Base-by-base conservation (phyloP, 2,329 filamentous ascomycete genomes). In the Fusarium vanettenii region DNA sequence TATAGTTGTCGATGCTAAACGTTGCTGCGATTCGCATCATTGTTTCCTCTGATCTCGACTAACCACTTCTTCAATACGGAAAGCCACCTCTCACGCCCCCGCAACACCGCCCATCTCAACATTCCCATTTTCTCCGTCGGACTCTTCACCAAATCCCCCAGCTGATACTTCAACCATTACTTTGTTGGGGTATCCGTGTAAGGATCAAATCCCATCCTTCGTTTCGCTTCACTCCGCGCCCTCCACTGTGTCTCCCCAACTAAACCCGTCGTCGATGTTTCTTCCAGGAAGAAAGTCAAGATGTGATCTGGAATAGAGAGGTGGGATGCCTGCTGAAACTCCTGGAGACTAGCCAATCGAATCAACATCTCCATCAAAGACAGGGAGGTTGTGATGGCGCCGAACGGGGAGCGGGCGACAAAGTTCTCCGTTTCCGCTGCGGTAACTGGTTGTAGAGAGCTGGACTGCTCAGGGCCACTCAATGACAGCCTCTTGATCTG, bases 251-350 rank as follows among this genome's bases (percentile, higher is more conserved):
- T 85, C 67, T 87, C 84, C 5, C 87, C 87, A 8, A 81, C 80
- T 22, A 89, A 72, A 0, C 88, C 87, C 6, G 87, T 88, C 3
- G 87, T 88, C 8, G 88, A 90, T 2, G 87, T 87, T 66, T 90
- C 88, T 69, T 90, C 89, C 18, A 98, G 87, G 84, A 98, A 98
- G 85, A 97, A 97, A 62, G 93, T 95, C 45, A 98, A 87, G 3
- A 98, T 90, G 77, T 98, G 94, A 80, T 98, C 95, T 1, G 94
- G 94, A 71, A 97, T 97, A 8, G 94, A 90, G n/a, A 98, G 89
- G 78, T 98, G 95, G 0, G 94, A 95, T 45, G 91, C 89, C 86
- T 98, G 95, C 80, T 97, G 94, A 82, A 97, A 97, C 85, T 98
- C 95, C 80, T 98, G 95, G 16, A 98, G 89, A 25, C 95, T 94